Evolutionary conservation across 225 moss, liverwort and hornwort species (phyloP).

Genomic region (Sphagnum contortum): DNA sequence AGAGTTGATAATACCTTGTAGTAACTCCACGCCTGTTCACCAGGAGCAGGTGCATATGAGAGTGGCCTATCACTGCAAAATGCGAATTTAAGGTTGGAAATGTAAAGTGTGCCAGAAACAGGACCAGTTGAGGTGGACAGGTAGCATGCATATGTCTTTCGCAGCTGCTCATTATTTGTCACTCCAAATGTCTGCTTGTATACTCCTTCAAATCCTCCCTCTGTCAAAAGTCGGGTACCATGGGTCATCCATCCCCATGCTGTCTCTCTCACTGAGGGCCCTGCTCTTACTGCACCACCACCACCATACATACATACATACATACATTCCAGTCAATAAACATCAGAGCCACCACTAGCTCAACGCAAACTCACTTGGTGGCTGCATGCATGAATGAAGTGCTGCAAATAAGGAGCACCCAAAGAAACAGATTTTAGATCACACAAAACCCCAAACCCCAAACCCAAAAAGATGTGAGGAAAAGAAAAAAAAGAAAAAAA

Average conservation of each 20-base stretch:
- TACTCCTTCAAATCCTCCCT: constrained; percentile 2
- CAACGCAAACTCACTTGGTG: no score
- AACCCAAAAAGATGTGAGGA: not conserved
- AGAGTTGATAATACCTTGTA: constrained; percentile 2
- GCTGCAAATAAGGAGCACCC: no score
- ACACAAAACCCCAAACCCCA: not conserved
- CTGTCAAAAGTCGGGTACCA: not conserved
- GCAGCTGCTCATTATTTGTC: constrained; percentile 3
- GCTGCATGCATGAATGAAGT: no score
- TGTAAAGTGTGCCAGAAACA: constrained; percentile 4
- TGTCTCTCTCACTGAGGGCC: constrained; percentile 1
- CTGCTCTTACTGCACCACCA: constrained; percentile 50
- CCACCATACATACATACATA: no score
- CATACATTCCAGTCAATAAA: no score
- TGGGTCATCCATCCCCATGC: not conserved
- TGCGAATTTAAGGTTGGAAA: constrained; percentile 1
- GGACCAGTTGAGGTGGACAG: constrained; percentile 7
- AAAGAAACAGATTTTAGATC: no score
- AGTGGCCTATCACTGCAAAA: constrained; percentile 9
- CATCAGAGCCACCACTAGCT: no score
- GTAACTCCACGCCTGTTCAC: constrained; percentile 3
- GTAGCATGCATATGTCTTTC: constrained; percentile 10
- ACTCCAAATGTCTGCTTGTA: constrained; percentile 3
- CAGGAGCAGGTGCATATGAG: not conserved
- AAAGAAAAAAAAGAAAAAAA: no score